A percentile compares a stretch with the other conserved stretches of the same genome.
phyloP scores from a whole-genome alignment of 768 basidiomycete genomes.

The Fomitopsis serialis region DNA sequence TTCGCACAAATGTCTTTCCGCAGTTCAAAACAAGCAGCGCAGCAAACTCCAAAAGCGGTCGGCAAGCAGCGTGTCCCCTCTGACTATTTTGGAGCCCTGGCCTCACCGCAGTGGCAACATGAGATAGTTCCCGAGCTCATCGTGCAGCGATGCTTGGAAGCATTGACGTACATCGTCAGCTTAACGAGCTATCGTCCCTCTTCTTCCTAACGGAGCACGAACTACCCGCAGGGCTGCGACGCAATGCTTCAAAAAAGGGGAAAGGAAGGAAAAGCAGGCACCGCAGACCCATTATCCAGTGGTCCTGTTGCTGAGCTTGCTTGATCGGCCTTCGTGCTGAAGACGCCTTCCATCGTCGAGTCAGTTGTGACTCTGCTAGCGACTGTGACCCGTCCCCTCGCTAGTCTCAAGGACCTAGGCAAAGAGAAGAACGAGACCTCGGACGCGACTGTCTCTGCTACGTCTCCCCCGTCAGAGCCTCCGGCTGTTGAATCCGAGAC shows the following conservation, averaged over 20 bases:
- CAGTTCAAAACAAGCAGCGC: conserved; percentile 41
- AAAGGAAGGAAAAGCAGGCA: conserved; percentile 91
- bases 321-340: conserved; percentile 86
- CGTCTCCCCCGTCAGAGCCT: background rate
- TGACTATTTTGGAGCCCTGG: conserved; percentile 46
- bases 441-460: background rate
- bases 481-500: background rate
- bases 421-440: conserved; percentile 17
- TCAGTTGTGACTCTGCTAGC: conserved; percentile 85
- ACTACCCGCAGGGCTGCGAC: conserved; percentile 70
- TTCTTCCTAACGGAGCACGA: conserved; percentile 98
- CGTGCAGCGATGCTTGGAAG: conserved; percentile 91
- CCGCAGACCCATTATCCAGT: conserved; percentile 87
- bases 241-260: conserved; percentile 72
- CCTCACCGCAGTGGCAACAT: conserved; percentile 49
- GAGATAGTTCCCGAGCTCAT: conserved; percentile 91
- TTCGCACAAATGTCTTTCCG: conserved; percentile 88
- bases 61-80: conserved; percentile 64
- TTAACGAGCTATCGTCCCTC: conserved; percentile 79
- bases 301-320: conserved; percentile 78
- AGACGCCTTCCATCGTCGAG: conserved; percentile 89
- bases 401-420: conserved; percentile 35
- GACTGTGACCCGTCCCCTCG: conserved; percentile 81
- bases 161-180: conserved; percentile 80
- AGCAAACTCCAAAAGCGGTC: conserved; percentile 38